Percentiles rank a stretch among this genome's conserved stretches.
These are phyloP conservation scores for Craspedostauros australis DNA, from an alignment of 108 stramenopile species.

Conservation along the genomic window DNA sequence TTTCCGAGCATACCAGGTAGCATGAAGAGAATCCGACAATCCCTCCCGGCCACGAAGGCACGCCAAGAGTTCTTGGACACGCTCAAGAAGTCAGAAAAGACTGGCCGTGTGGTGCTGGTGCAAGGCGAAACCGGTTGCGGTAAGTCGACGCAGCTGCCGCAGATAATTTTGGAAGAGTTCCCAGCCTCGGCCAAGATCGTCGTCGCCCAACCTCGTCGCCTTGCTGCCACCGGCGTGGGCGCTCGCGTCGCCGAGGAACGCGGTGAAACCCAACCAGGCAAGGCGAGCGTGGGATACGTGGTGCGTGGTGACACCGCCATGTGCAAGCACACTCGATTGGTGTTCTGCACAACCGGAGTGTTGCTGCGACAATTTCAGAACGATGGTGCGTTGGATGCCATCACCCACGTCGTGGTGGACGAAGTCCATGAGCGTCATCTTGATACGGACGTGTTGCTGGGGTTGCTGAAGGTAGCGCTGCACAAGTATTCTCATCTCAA, in stretches of 20 bases:
- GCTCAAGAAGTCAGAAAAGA: constrained; percentile 34
- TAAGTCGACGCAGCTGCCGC: constrained; percentile 90
- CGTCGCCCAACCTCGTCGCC: constrained; percentile 92
- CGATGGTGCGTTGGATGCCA: constrained; percentile 60
- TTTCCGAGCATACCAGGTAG: constrained; percentile 39
- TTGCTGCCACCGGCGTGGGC: constrained; percentile 92
- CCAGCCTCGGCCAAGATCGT: constrained; percentile 79
- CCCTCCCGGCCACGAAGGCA: constrained; percentile 65
- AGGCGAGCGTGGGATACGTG: constrained; percentile 85
- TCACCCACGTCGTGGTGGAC: constrained; percentile 93
- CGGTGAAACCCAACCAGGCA: constrained; percentile 58
- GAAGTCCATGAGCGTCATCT: constrained; percentile 95
- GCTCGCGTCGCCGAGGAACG: constrained; percentile 90
- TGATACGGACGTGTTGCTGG: constrained; percentile 75
- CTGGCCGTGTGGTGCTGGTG: constrained; percentile 67
- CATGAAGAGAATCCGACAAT: constrained; percentile 42
- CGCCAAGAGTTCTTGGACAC: constrained; percentile 51
- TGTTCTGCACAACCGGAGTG: constrained; percentile 97
- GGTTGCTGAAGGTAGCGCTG: constrained; percentile 38
- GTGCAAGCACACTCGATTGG: constrained; percentile 61
- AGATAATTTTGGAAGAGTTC: constrained; percentile 81
- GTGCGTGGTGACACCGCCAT: constrained; percentile 83
- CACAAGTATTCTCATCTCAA: constrained; percentile 30
- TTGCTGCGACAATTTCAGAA: constrained; percentile 92
- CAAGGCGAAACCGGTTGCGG: constrained; percentile 87